phyloP scores from a whole-genome alignment of 2,329 filamentous ascomycete genomes.

The Sporothrix dimorphospora region DNA sequence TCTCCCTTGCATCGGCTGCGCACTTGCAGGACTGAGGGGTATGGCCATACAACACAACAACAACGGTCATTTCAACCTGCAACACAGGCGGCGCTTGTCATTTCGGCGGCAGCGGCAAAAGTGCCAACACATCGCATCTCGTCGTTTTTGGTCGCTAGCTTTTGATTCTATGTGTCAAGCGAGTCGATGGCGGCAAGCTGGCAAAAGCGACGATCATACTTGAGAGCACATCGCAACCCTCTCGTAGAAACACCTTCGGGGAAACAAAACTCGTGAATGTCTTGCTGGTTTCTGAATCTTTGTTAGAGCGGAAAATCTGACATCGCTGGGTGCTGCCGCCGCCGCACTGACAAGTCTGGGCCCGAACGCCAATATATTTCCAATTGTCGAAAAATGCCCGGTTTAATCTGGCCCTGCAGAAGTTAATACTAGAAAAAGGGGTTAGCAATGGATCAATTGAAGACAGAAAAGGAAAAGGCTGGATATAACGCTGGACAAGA shows the following conservation, averaged over 20 bases:
- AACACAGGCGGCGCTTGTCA: neutral
- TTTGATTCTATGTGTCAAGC: neutral
- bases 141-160: neutral
- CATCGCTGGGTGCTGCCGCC: neutral
- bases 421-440: constrained; percentile 4
- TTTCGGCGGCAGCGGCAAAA: neutral
- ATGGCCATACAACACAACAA: neutral
- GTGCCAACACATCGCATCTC: neutral
- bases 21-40: neutral
- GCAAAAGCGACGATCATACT: neutral
- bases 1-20: constrained; percentile 13
- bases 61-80: neutral
- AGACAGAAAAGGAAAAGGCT: neutral
- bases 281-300: neutral
- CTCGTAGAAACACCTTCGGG: neutral
- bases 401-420: constrained; percentile 11
- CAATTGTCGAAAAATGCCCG: neutral
- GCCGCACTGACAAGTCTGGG: constrained; percentile 7
- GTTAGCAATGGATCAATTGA: neutral
- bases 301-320: neutral
- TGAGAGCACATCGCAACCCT: neutral
- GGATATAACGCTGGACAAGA: neutral
- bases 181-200: neutral
- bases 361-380: constrained; percentile 5
- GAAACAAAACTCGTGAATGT: neutral